A percentile compares a stretch with the other conserved stretches of the same genome.
Conservation (phyloP, 1,139 yeast species). For the Hansenula anomala region DNA sequence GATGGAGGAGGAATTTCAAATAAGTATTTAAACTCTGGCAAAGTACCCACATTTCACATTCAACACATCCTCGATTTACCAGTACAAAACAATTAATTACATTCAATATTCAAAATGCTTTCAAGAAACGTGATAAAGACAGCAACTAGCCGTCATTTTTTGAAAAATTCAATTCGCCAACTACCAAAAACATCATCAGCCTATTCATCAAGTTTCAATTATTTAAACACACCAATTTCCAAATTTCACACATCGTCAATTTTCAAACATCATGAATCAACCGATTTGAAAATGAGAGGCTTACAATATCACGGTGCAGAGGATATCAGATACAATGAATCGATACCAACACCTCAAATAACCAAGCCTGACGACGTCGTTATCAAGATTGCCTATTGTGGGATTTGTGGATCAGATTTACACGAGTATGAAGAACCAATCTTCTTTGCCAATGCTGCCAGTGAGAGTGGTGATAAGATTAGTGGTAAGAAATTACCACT, state of each 20-base stretch:
- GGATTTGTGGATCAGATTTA: conserved; percentile 57
- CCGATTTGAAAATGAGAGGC: conserved; percentile 42
- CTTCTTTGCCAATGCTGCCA: conserved; percentile 36
- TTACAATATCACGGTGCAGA: conserved; percentile 47
- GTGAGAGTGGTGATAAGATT: conserved; percentile 25
- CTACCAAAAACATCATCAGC: too few species aligned
- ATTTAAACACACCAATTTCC: too few species aligned
- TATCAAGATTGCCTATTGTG: conserved; percentile 47
- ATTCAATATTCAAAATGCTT: conserved; percentile 1
- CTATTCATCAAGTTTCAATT: too few species aligned
- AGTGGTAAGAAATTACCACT: conserved; percentile 35
- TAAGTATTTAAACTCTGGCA: too few species aligned
- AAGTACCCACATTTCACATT: too few species aligned
- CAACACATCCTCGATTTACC: too few species aligned
- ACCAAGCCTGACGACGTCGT: conserved; percentile 43
- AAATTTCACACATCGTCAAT: not conserved
- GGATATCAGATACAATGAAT: conserved; percentile 40
- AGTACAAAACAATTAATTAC: too few species aligned
- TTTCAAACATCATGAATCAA: not conserved
- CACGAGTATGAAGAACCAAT: conserved; percentile 51
- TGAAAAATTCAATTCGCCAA: too few species aligned
- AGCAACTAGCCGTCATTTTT: too few species aligned
- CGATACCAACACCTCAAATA: conserved; percentile 41
- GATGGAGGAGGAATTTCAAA: too few species aligned
- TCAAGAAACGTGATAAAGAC: not conserved